Evolutionary conservation across 306 rosid genomes (phyloP).

Genomic region (Castanea crenata): DNA sequence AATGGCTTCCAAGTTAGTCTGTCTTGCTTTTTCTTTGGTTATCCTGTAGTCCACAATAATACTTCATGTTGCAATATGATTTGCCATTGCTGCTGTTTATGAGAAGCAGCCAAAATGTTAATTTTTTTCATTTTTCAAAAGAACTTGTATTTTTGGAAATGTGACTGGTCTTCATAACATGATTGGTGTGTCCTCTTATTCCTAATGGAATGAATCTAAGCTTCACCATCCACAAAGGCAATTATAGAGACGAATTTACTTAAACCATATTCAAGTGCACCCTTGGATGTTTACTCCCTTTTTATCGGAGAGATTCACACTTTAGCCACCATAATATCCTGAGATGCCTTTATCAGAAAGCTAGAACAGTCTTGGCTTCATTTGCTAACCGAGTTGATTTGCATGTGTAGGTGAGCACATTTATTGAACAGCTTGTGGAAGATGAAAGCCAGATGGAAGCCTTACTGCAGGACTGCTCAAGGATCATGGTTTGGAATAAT

Average conservation of each 20-base stretch:
- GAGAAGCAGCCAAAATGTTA: conserved; percentile 5
- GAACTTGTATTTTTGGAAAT: background rate
- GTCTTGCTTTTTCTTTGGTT: conserved; percentile 1
- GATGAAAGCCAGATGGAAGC: conserved; percentile 97
- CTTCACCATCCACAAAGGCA: background rate
- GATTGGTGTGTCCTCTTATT: background rate
- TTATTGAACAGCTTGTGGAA: conserved; percentile 79
- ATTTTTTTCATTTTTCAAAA: background rate
- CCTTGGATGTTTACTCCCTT: background rate
- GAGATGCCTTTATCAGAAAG: conserved; percentile 8
- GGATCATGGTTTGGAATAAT: conserved; percentile 76
- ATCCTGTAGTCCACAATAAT: background rate
- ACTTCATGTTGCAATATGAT: background rate
- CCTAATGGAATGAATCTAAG: background rate
- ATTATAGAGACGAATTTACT: background rate
- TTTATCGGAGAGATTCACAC: background rate
- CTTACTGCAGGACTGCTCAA: conserved; percentile 56
- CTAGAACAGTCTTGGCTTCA: background rate
- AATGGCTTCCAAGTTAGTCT: conserved; percentile 62
- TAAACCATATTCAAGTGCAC: background rate
- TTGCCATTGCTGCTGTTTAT: background rate
- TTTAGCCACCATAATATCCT: background rate
- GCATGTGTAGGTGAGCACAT: conserved; percentile 64
- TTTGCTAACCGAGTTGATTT: conserved; percentile 24
- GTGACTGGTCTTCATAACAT: background rate